Evolutionary conservation across 164 flowering plant genomes (phyloP).

Genomic region (Nelumbo lutea): DNA sequence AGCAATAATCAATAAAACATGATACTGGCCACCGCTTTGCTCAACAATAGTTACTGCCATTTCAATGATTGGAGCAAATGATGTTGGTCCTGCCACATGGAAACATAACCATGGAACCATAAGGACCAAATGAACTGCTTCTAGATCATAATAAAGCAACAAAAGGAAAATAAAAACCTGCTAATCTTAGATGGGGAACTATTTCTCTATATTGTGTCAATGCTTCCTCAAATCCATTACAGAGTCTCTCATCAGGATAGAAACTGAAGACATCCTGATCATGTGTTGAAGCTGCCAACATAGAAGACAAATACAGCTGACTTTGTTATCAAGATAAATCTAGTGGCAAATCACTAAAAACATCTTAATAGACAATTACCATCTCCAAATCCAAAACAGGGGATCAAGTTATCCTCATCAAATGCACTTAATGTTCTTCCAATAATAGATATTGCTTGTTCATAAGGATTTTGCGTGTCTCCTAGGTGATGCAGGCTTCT

Average conservation of each 20-base stretch:
- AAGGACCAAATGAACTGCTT: background rate
- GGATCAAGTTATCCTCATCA: constrained; percentile 54
- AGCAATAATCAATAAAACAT: constrained; percentile 89
- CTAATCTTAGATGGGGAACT: constrained; percentile 70
- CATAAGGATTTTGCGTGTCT: constrained; percentile 43
- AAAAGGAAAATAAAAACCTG: constrained; percentile 40
- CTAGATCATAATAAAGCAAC: background rate
- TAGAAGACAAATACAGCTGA: constrained; percentile 1
- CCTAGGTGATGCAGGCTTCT: constrained; percentile 64
- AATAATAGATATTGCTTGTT: constrained; percentile 49
- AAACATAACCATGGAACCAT: background rate
- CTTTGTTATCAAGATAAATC: background rate
- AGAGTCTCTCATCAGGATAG: constrained; percentile 64
- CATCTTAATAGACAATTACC: constrained; percentile 22
- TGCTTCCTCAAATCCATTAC: constrained; percentile 91
- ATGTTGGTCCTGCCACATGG: constrained; percentile 75
- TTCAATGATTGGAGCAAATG: constrained; percentile 92
- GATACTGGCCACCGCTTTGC: constrained; percentile 89
- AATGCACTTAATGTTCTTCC: constrained; percentile 47
- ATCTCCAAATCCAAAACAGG: constrained; percentile 61
- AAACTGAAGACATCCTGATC: constrained; percentile 95
- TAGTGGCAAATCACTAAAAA: background rate
- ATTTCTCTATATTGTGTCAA: constrained; percentile 67
- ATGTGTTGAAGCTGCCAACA: constrained; percentile 73
- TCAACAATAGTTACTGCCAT: constrained; percentile 85